Base-by-base conservation (phyloP, 305 asterid genomes). In the Ajuga reptans region DNA sequence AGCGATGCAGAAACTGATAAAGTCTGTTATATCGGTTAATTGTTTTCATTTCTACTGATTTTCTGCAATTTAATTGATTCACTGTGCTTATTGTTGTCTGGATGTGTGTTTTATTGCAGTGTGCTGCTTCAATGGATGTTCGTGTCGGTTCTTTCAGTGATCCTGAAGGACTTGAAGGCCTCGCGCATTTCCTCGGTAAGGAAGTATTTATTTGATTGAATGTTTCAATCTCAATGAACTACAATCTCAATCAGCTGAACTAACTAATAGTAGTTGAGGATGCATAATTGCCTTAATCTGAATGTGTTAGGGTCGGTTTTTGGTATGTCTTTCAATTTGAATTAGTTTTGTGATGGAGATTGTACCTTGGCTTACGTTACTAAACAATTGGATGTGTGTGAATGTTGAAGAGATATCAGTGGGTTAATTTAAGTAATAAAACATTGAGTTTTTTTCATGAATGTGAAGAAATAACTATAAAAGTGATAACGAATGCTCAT, bases 151-250 rank as follows among this genome's bases (percentile, higher is more conserved):
- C 90, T 55, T 93, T 88, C 78, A 88, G 97, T 59, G 97, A 93
- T 72, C 98, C 98, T 2, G 81, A 85, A 37, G 97, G 97, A 52
- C 94, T 93, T n/a, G 92, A 88, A 77, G 98, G 98, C 69, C 97
- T 93, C 66, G 98, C 98, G 6, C 98, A 93, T 84, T 93, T 93
- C 79, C 95, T 93, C 10, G 98, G 98, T 93, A 81, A 77, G 79
- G 53, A 56, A 60, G 53, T 14, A 5, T 12, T 12, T 21, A 7
- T 66, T 36, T 31, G 54, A 49, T 50, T 77, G 57, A 29, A 74
- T 59, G 3, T 6, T 4, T 60, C 60, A 34, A 11, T 62, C 45
- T 58, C 46, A n/a, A 21, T 5, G 27, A 21, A 21, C 27, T 21
- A 2, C 1, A 21, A 21, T 21, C 53, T 58, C 46, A n/a, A 21